Percentiles rank a stretch among this genome's conserved stretches.
These are phyloP conservation scores for Clarireedia hainanense DNA, from an alignment of 2,329 filamentous ascomycete species.

Conservation along the genomic window DNA sequence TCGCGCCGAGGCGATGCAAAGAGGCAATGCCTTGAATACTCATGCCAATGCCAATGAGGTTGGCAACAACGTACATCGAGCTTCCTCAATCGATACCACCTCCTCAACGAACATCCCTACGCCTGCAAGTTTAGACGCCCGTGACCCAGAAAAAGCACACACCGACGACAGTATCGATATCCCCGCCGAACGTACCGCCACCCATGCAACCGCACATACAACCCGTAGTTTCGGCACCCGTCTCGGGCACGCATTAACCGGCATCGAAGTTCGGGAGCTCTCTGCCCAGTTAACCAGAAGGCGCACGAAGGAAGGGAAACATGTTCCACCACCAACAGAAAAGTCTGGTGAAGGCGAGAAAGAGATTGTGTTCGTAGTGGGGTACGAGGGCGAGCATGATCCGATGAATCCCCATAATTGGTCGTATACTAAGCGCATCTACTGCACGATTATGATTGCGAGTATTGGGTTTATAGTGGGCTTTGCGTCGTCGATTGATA, in stretches of 20 bases:
- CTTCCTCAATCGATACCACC: constrained; percentile 13
- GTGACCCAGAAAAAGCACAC: constrained; percentile 14
- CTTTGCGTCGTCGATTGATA: constrained; percentile 45
- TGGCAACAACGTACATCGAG: constrained; percentile 4
- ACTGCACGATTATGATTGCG: neutral
- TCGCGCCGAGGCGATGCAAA: constrained; percentile 15
- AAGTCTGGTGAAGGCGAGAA: neutral
- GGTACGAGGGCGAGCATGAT: neutral
- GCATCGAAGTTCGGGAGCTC: neutral
- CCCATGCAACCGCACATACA: neutral
- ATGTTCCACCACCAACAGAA: too few species aligned
- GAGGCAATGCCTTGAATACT: constrained; percentile 17
- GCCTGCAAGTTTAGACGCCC: constrained; percentile 5
- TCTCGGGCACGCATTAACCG: neutral
- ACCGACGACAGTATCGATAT: neutral
- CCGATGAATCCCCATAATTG: neutral
- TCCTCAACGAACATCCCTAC: constrained; percentile 7
- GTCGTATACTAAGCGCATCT: too few species aligned
- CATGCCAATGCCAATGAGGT: neutral
- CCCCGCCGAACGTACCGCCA: neutral
- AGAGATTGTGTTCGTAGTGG: neutral
- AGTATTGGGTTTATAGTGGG: constrained; percentile 36
- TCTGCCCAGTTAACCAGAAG: neutral
- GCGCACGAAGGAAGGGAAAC: neutral
- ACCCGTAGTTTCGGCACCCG: neutral